Conservation (phyloP, 768 basidiomycete species). For the Tricholoma terreum region DNA sequence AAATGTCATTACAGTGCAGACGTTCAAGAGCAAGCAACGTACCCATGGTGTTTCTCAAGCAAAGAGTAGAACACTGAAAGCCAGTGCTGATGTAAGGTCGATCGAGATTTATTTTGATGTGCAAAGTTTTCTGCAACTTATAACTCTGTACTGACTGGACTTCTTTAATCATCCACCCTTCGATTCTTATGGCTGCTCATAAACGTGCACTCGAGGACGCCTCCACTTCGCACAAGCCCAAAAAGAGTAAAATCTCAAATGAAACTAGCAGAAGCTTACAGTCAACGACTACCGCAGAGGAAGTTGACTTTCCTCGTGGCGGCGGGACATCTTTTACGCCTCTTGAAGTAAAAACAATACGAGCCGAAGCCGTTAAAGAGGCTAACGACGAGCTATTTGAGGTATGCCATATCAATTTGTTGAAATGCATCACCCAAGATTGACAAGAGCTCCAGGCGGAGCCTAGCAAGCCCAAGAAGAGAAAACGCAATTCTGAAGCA, state of each 20-base stretch:
- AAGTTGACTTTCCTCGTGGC: constrained; percentile 93
- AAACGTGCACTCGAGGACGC: constrained; percentile 64
- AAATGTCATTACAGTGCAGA: constrained; percentile 5
- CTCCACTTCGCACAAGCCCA: constrained; percentile 45
- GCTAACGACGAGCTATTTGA: constrained; percentile 78
- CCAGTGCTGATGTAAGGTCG: constrained; percentile 21
- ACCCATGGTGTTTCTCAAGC: constrained; percentile 29
- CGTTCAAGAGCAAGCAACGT: constrained; percentile 17
- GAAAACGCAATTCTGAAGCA: constrained; percentile 44
- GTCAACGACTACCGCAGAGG: constrained; percentile 46
- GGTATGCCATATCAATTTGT: constrained; percentile 34
- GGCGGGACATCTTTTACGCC: constrained; percentile 89
- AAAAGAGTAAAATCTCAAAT: constrained; percentile 54
- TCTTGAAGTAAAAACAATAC: constrained; percentile 81
- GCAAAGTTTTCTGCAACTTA: neutral
- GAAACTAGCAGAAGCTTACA: constrained; percentile 20
- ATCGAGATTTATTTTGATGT: neutral
- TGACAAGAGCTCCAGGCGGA: constrained; percentile 23
- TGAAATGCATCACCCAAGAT: constrained; percentile 2
- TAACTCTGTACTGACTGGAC: neutral
- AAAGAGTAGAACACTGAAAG: too few relatives aligned
- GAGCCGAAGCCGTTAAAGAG: constrained; percentile 81
- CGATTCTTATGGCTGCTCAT: constrained; percentile 41
- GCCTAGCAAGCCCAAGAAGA: constrained; percentile 45
- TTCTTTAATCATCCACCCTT: neutral